These are phyloP conservation scores for Thelonectria blattea DNA, from an alignment of 2,329 filamentous ascomycete species.

Conservation along the genomic window DNA sequence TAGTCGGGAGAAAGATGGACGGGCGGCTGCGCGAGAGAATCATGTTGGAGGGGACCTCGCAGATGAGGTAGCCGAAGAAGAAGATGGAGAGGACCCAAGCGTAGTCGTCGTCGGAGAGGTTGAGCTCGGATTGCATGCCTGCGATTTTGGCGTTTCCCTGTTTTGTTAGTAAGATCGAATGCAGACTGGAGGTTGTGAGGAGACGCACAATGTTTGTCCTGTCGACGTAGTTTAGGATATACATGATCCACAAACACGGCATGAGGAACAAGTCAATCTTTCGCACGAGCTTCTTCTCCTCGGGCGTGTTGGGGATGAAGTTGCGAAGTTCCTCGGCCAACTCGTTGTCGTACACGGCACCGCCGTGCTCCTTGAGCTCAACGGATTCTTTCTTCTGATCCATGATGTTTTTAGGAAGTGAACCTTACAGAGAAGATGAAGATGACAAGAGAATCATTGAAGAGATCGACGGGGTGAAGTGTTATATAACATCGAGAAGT, in stretches of 20 bases:
- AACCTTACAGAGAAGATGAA: not conserved
- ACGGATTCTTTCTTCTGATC: conserved; percentile 6
- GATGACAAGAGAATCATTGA: not conserved
- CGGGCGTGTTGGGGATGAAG: conserved; percentile 10
- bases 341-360: not conserved
- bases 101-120: conserved; percentile 8
- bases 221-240: conserved; percentile 37
- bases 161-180: not conserved
- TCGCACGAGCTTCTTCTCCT: conserved; percentile 48
- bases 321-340: not conserved
- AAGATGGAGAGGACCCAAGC: conserved; percentile 41
- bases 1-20: conserved; percentile 67
- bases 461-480: not conserved
- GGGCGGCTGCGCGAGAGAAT: conserved; percentile 58
- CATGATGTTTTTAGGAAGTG: not conserved
- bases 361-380: conserved; percentile 9
- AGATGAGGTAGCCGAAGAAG: conserved; percentile 59
- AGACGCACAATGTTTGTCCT: conserved; percentile 35
- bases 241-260: conserved; percentile 50
- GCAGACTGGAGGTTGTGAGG: not conserved
- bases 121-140: conserved; percentile 12
- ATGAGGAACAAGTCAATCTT: conserved; percentile 55
- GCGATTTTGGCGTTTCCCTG: conserved; percentile 21
- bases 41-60: conserved; percentile 61
- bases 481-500: not conserved